These are phyloP conservation scores for Naganishia vaughanmartiniae DNA, from an alignment of 768 basidiomycete species.

Conservation along the genomic window DNA sequence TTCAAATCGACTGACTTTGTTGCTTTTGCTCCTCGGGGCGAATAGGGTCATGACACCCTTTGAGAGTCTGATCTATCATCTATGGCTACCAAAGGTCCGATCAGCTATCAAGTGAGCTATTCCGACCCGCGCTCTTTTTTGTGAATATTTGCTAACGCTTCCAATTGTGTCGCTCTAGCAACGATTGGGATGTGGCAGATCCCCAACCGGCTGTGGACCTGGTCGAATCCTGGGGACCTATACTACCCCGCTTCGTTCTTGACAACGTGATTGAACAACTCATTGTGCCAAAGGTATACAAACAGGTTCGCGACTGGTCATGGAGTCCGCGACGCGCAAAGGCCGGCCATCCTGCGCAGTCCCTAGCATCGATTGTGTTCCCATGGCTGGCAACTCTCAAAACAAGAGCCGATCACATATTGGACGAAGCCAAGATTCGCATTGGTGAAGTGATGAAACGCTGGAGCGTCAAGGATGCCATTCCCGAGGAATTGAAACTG, in stretches of 20 bases:
- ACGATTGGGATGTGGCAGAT: constrained; percentile 78
- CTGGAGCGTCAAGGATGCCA: constrained; percentile 70
- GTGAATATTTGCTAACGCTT: background rate
- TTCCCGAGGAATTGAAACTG: constrained; percentile 69
- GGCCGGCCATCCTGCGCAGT: constrained; percentile 53
- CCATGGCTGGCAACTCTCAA: constrained; percentile 94
- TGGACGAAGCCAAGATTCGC: constrained; percentile 82
- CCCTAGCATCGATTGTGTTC: constrained; percentile 79
- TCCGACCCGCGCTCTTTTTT: background rate
- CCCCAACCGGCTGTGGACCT: constrained; percentile 74
- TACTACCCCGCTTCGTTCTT: constrained; percentile 83
- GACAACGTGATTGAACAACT: constrained; percentile 97
- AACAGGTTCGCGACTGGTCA: constrained; percentile 76
- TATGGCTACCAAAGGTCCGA: constrained; percentile 93
- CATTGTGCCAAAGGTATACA: constrained; percentile 84
- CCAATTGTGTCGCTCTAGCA: constrained; percentile 53
- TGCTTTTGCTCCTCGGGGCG: background rate
- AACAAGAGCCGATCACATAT: constrained; percentile 72
- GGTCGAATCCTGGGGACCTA: constrained; percentile 81
- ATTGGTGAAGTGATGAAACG: constrained; percentile 71
- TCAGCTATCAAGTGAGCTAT: constrained; percentile 71
- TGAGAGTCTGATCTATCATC: constrained; percentile 88
- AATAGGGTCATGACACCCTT: constrained; percentile 76
- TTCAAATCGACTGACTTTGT: background rate
- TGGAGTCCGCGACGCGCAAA: constrained; percentile 52